Conservation (phyloP, 345 rosid species). For the Capsella bursapastoris region DNA sequence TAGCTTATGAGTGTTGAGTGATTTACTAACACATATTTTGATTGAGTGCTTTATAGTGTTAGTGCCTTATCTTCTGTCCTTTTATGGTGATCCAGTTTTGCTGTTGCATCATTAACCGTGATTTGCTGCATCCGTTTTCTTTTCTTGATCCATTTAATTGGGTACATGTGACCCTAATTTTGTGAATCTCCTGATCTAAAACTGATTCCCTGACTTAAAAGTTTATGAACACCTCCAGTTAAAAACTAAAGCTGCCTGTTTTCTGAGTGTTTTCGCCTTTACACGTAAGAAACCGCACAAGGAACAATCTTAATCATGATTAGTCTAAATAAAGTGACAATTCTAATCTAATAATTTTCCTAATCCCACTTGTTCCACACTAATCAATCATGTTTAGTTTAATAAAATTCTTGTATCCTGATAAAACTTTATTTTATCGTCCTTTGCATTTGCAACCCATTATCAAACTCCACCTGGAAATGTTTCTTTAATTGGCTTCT, state of each 20-base stretch:
- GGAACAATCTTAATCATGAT: slow-evolving; percentile 47
- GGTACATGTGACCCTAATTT: slow-evolving; percentile 42
- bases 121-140: slow-evolving; percentile 35
- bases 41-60: slow-evolving; percentile 32
- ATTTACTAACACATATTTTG: slow-evolving; percentile 17
- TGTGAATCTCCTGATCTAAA: slow-evolving; percentile 33
- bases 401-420: slow-evolving; percentile 35
- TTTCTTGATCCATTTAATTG: slow-evolving; percentile 24
- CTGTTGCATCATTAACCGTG: slow-evolving; percentile 38
- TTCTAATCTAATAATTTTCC: slow-evolving; percentile 30
- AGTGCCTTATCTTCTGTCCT: slow-evolving; percentile 27
- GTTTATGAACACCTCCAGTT: slow-evolving; percentile 38
- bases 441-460: slow-evolving; percentile 44
- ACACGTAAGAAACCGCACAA: slow-evolving; percentile 44
- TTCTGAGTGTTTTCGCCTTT: slow-evolving; percentile 42
- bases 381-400: slow-evolving; percentile 41
- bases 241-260: slow-evolving; percentile 42
- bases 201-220: slow-evolving; percentile 38
- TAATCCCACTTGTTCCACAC: slow-evolving; percentile 42
- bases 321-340: slow-evolving; percentile 35
- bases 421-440: slow-evolving; percentile 19
- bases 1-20: slow-evolving; percentile 29
- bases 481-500: slow-evolving; percentile 45
- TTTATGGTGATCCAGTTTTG: slow-evolving; percentile 9
- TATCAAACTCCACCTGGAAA: slow-evolving; percentile 44